Base-by-base conservation (phyloP, 305 asterid genomes). In the Fraxinus sp. region DNA sequence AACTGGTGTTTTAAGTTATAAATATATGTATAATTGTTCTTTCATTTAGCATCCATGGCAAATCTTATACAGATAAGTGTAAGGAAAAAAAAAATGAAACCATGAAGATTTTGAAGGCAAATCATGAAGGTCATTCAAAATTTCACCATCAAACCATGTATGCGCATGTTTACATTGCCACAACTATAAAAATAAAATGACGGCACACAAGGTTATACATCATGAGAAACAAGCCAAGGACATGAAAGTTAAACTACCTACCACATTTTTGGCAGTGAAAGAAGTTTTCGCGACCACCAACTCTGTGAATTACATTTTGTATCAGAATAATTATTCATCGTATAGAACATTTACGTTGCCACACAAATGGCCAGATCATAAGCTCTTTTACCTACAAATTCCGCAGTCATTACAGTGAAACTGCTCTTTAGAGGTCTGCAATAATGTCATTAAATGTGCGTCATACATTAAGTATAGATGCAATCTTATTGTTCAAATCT, bases 241-340 rank as follows among this genome's bases (percentile, higher is more conserved):
- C n/a, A 71, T 13, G 72, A 49, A 20, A 33, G 16, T 55, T 9
- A 32, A 83, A 55, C 83, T 75, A 79, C 92, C 55, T 90, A 96
- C 99, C 97, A 70, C 99, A 96, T 91, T 89, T 96, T n/a, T 83
- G 90, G 89, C 98, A 96, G 84, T 96, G 98, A 83, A 92, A 94
- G 88, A 85, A 94, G 41, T 94, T 93, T 20, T 90, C 96, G n/a
- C 92, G 93, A 16, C 99, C 98, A 43, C 97, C 98, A 79, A 96
- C 98, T 84, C 99, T 94, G 93, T 86, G 59, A 86, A 81, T 77
- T 82, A 84, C 14, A 73, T 76, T 85, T 75, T 22, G 77, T 35
- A 80, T 79, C 87, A 83, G 77, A 81, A 64, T 30, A 82, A 75
- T 52, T 39, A 35, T 66, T 80, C 35, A 66, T 74, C 3, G 41